phyloP scores from a whole-genome alignment of 148 eudicot genomes.

The Chenopodium album region DNA sequence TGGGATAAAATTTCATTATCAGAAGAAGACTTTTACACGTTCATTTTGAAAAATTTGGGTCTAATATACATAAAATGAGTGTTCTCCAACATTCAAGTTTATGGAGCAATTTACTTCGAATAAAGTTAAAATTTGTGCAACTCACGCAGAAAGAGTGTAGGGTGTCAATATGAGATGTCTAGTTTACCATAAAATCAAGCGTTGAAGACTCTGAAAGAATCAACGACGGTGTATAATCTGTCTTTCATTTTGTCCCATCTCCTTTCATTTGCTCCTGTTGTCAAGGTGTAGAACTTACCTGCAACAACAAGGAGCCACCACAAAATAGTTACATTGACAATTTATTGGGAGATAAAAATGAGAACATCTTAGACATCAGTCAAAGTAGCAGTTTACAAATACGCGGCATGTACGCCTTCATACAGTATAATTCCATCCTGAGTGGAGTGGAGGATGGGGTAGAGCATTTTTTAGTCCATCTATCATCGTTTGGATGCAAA shows the following conservation, averaged over 20 bases:
- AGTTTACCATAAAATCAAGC: constrained; percentile 39
- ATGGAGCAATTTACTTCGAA: constrained; percentile 11
- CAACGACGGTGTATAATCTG: constrained; percentile 67
- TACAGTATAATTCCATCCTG: background rate
- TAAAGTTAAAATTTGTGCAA: constrained; percentile 31
- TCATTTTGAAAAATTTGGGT: background rate
- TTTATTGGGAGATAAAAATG: background rate
- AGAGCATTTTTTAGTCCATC: background rate
- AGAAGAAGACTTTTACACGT: constrained; percentile 24
- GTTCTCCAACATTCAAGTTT: constrained; percentile 15
- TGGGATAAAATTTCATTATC: constrained; percentile 1
- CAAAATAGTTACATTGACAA: background rate
- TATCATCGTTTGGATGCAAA: background rate
- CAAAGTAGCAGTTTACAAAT: background rate
- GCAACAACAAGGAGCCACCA: constrained; percentile 28
- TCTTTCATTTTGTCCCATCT: constrained; percentile 99
- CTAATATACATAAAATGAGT: constrained; percentile 21
- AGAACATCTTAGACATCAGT: background rate
- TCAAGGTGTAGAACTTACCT: constrained; percentile 93
- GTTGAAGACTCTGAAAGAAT: constrained; percentile 83
- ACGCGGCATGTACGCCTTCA: background rate
- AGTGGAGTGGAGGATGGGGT: background rate
- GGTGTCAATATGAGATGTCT: constrained; percentile 25
- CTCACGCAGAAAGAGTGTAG: constrained; percentile 29
- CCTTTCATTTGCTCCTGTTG: constrained; percentile 95